phyloP scores from a whole-genome alignment of 1,284 basidiomycete species.

The Lignosus rhinocerotis region DNA sequence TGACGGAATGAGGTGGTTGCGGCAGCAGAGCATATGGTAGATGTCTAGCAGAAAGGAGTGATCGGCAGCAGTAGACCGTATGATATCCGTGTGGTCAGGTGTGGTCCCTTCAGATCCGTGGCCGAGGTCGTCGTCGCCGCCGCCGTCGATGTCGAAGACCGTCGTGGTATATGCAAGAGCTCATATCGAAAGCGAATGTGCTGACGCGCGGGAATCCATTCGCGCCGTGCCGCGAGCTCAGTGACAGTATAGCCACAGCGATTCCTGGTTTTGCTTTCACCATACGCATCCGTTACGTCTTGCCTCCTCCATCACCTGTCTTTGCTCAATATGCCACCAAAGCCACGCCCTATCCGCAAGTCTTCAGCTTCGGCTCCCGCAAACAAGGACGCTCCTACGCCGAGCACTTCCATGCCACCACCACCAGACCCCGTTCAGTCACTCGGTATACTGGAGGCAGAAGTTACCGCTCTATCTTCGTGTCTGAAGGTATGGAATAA shows the following conservation, averaged over 20 bases:
- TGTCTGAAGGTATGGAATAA: conserved; percentile 53
- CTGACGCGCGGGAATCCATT: conserved; percentile 13
- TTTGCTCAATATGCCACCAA: conserved; percentile 29
- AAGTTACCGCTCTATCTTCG: conserved; percentile 54
- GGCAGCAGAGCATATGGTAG: conserved; percentile 8
- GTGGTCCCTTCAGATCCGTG: not conserved
- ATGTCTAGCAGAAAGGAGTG: conserved; percentile 2
- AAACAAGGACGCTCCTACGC: conserved; percentile 25
- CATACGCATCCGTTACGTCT: not conserved
- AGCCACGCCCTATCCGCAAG: conserved; percentile 30
- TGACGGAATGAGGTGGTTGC: not conserved
- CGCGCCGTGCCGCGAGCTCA: conserved; percentile 2
- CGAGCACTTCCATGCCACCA: conserved; percentile 53
- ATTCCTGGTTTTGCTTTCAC: not conserved
- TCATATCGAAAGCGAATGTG: conserved; percentile 1
- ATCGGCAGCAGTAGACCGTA: not conserved
- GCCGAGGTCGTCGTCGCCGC: conserved; percentile 5
- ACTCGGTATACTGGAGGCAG: conserved; percentile 57
- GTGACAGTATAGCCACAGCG: not conserved
- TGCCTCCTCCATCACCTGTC: not conserved
- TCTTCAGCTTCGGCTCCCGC: conserved; percentile 20
- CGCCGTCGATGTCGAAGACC: conserved; percentile 8
- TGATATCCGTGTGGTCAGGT: not conserved
- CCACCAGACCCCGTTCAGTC: conserved; percentile 51
- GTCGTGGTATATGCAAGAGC: conserved; percentile 9